Evolutionary conservation across 176 grass and related monocot genomes (phyloP), one percentile per base, ranked within the genome.

Genomic region (Otatea glauca): DNA sequence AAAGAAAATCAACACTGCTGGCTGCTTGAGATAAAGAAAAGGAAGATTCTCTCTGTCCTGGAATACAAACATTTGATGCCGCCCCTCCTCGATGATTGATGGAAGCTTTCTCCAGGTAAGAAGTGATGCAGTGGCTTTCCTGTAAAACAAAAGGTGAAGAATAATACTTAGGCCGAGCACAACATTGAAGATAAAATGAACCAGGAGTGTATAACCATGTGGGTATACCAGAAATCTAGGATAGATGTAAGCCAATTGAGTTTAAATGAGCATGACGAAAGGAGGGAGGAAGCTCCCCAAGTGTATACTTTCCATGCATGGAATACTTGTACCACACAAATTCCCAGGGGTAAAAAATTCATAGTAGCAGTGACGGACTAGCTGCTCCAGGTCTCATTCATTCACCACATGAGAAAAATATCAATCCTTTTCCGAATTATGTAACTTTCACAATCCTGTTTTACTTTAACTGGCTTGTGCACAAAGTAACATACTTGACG

Each of bases 371-470:
- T 50, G 78, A 68, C 70, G 55, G 39, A 87, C 78, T 50, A 76
- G 85, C 85, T 39, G 38, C 70, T 82, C 39, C 71, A 76, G 65
- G 86, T 87, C 86, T 50, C 71, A 70, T 68, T 70, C 85, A 87
- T 50, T 76, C 79, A 70, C 42, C 45, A 68, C 39, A 68, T 21
- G 71, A 76, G 72, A 76, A 41, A 41, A 49, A 76, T 71, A 82
- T 76, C 71, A 50, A 82, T 82, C 78, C 63, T 75, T 82, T 82
- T 87, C 86, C 10, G 0, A 76, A 82, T 87, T 11, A 70, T 76
- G 63, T 76, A 50, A 70, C 9, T 50, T 82, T 76, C 71, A 76
- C 78, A 76, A 21, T 74, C 39, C 9, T 39, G 8, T 38, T 76
- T 76, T 59, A 76, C 61, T 87, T 76, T 39, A 60, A 76, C 62